Conservation (phyloP, 2,329 filamentous ascomycete genomes). For the Leptosphaerulina australis region DNA sequence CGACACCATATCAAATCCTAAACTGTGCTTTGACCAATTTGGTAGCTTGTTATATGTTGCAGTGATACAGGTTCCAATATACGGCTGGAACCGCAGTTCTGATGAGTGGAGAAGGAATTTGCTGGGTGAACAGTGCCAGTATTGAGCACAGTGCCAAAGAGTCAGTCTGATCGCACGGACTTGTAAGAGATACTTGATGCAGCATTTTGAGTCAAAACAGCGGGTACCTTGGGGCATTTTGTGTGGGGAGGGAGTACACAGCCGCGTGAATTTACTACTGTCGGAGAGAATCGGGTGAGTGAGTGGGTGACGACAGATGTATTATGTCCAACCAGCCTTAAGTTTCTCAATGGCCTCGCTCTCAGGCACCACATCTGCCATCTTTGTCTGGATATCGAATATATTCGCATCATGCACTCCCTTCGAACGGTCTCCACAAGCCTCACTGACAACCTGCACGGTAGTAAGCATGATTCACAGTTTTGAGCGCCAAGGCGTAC, state of each 20-base stretch:
- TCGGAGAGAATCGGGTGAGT: constrained; percentile 11
- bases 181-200: neutral
- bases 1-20: neutral
- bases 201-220: neutral
- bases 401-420: constrained; percentile 55
- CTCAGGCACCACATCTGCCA: constrained; percentile 54
- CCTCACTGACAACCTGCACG: constrained; percentile 50
- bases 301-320: constrained; percentile 4
- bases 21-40: neutral
- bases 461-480: constrained; percentile 12
- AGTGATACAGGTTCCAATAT: neutral
- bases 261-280: constrained; percentile 2
- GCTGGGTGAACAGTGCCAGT: neutral
- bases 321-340: constrained; percentile 44
- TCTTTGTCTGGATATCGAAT: constrained; percentile 56
- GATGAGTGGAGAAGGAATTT: neutral
- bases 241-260: constrained; percentile 5
- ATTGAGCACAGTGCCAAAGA: neutral
- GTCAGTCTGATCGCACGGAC: neutral
- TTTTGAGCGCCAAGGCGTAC: constrained; percentile 35
- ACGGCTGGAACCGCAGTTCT: neutral
- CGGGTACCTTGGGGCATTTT: neutral
- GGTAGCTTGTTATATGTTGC: neutral
- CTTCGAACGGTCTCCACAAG: constrained; percentile 54
- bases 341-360: constrained; percentile 51